Evolutionary conservation across 768 basidiomycete species (phyloP), one percentile per base, ranked within the genome.

Genomic region (Rubroboletus pulcherrimus): DNA sequence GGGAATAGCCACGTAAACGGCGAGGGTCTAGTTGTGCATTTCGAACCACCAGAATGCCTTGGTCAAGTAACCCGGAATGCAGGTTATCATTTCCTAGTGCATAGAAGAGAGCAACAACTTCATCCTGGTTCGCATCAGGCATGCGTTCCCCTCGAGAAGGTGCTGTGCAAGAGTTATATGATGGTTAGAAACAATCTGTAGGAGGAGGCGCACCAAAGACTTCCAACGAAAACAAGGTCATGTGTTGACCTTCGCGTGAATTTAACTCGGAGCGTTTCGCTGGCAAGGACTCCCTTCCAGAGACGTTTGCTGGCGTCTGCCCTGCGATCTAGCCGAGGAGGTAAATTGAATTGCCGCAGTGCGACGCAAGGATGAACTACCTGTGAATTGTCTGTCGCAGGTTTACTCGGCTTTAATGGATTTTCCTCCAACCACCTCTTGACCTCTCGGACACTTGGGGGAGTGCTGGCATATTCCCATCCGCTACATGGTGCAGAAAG

Each of bases 221-320:
- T 69, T 99, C 97, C 41, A 98, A 66, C 2, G 89, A 85, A 38
- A 98, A 70, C 8, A 92, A 73, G 0, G 87, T 82, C 89, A 98
- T 91, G 59, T 79, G 77, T 59, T 87, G 84, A 53, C 77, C 81
- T 66, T 83, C 84, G 26, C 92, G 81, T 38, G 73, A 74, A 30
- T 68, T 70, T 2, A 66, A 66, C 30, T 76, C 64, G 2, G 74
- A 70, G 44, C 73, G 75, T 24, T 69, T 75, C 30, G 70, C 70
- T 1, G 82, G 82, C 1, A 83, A 81, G 29, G 79, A 78, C 58
- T 84, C 83, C 66, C 86, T 74, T 0, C 88, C 90, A 68, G 83
- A 88, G 3, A 78, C 75, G 56, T 89, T 87, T 14, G 74, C 74
- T 69, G 87, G 94, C 0, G 93, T 97, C 19, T 86, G 84, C 0